Evolutionary conservation across 2,329 filamentous ascomycete species (phyloP), one percentile per base, ranked within the genome.

Genomic region (Nakataea oryzae): DNA sequence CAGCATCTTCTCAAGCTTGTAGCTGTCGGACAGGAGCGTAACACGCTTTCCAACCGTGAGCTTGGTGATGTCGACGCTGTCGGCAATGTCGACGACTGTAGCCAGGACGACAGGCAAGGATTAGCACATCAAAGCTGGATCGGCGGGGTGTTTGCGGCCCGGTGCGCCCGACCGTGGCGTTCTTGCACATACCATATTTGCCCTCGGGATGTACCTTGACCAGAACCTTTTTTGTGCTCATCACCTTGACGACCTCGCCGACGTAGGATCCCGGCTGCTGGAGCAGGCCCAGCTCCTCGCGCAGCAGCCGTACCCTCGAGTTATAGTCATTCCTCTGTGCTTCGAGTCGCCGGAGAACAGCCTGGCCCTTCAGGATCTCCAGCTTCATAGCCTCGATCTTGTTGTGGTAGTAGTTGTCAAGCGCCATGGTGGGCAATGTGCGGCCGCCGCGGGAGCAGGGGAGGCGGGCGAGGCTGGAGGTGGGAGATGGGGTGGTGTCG

Each of bases 341-440:
- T 82, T 99, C 95, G 70, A 99, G 85, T 73, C 95, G 87, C 69
- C 95, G 89, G 66, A 99, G 83, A 63, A 96, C 92, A 62, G 95
- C 93, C 80, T 99, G 95, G 62, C 95, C 93, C 79, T 97, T 93
- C 75, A 99, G 93, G 75, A 99, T 99, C 86, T 99, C 93, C 76
- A 99, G 92, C 89, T 97, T 97, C 90, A 97, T 96, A 76, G 90
- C 88, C 90, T 99, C 95, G 79, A 97, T 97, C 84, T 99, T 99
- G 84, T 97, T 97, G 80, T 95, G 91, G 78, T 96, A 99, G 81
- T 97, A 99, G 78, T 90, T 96, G 78, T 97, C 95, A 79, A 99
- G 90, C 85, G 93, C 93, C 95, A 99, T 99, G 75, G 74, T 87
- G 84, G 76, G 58, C 58, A 12, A 47, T 24, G n/a, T 47, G 17